Conservation (phyloP, 2,329 filamentous ascomycete genomes). For the Calonectria ilicicola region DNA sequence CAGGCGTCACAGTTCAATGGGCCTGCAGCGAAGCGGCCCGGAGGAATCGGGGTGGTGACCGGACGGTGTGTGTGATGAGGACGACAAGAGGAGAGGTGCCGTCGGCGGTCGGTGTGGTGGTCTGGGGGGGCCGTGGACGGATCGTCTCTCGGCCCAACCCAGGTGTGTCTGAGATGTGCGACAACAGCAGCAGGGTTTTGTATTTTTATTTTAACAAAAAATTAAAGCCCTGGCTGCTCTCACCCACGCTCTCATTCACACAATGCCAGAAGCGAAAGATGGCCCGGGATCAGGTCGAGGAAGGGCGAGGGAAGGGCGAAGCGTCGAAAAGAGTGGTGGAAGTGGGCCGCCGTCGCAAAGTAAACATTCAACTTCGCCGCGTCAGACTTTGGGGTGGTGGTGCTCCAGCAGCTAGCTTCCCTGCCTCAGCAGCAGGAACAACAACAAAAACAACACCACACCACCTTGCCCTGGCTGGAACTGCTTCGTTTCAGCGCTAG, state of each 20-base stretch:
- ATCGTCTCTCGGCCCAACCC: constrained; percentile 19
- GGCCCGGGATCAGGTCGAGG: constrained; percentile 19
- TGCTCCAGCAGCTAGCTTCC: background rate
- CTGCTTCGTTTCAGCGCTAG: background rate
- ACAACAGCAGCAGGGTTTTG: constrained; percentile 6
- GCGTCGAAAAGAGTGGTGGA: constrained; percentile 28
- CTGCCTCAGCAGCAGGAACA: background rate
- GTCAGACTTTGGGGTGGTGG: constrained; percentile 21
- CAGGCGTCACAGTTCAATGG: constrained; percentile 47
- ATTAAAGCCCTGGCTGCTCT: background rate
- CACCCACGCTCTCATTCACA: constrained; percentile 25
- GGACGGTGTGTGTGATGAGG: constrained; percentile 14
- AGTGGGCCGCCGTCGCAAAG: constrained; percentile 39
- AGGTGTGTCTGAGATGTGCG: constrained; percentile 13
- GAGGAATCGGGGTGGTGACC: constrained; percentile 30
- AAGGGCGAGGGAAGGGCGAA: constrained; percentile 21
- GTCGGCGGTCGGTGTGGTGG: constrained; percentile 12
- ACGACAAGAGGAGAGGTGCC: background rate
- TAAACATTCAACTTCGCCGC: constrained; percentile 38
- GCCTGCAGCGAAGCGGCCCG: constrained; percentile 32
- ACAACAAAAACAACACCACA: background rate
- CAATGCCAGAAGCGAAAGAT: constrained; percentile 17
- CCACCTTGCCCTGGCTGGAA: background rate
- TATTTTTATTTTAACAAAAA: constrained; percentile 15
- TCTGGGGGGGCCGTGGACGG: constrained; percentile 11